Evolutionary conservation across 495 filamentous ascomycete species (phyloP).

Genomic region (Patellaria atrata): DNA sequence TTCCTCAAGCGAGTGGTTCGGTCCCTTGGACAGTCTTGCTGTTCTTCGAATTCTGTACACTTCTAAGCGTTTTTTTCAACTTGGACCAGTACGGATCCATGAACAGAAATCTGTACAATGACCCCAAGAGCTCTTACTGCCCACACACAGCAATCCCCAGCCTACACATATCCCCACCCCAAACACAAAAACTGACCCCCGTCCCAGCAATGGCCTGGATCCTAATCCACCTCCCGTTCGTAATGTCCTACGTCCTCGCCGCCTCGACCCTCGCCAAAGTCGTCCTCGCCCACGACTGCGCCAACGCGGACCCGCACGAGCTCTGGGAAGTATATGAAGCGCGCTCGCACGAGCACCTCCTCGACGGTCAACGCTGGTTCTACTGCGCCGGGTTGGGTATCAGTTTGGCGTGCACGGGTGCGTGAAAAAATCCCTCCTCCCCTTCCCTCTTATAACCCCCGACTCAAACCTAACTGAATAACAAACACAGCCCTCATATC

Average conservation of each 20-base stretch:
- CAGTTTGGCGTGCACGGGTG: conserved; percentile 37
- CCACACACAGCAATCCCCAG: too few relatives aligned
- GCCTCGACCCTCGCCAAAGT: conserved; percentile 38
- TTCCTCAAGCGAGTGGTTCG: too few relatives aligned
- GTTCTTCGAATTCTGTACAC: too few relatives aligned
- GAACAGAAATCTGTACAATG: too few relatives aligned
- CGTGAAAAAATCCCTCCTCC: conserved; percentile 5
- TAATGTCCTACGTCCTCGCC: conserved; percentile 43
- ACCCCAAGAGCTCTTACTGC: too few relatives aligned
- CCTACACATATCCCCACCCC: too few relatives aligned
- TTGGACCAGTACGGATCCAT: too few relatives aligned
- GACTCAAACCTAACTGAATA: background rate
- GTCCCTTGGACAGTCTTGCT: too few relatives aligned
- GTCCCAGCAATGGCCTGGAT: conserved; percentile 29
- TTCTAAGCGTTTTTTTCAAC: too few relatives aligned
- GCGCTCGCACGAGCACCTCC: conserved; percentile 31
- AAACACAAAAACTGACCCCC: too few relatives aligned
- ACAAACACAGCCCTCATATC: conserved; percentile 31
- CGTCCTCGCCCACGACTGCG: conserved; percentile 38
- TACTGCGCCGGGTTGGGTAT: conserved; percentile 42
- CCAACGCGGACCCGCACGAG: conserved; percentile 26
- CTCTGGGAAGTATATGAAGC: conserved; percentile 33
- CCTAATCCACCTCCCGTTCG: conserved; percentile 36
- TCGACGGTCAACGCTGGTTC: conserved; percentile 39
- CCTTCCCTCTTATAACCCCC: too few relatives aligned